Evolutionary conservation across 78 protist genomes (phyloP).

Genomic region (Capsaspora owczarzaki): DNA sequence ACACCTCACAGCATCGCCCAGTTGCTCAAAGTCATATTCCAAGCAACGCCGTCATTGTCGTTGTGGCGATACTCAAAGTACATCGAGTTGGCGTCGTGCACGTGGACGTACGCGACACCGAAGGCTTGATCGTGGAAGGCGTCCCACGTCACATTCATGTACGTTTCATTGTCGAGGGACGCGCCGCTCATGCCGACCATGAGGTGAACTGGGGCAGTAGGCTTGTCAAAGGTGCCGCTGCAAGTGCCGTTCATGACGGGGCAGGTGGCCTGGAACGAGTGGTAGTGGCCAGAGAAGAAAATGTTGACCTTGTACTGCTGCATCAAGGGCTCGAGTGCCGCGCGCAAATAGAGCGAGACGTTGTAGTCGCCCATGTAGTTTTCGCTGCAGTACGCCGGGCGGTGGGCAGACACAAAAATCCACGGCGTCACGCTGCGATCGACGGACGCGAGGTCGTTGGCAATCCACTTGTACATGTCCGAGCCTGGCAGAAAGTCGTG

Average conservation of each 20-base stretch:
- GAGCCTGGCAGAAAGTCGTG: not conserved
- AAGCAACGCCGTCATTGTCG: not conserved
- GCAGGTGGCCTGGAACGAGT: not conserved
- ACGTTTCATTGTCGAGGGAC: not conserved
- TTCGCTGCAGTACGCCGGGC: constrained; percentile 3
- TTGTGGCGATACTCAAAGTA: not conserved
- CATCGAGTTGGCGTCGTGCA: not conserved
- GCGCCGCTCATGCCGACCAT: constrained; percentile 5
- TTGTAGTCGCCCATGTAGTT: not conserved
- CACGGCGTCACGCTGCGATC: constrained; percentile 9
- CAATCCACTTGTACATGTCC: not conserved
- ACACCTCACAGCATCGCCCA: too few species aligned
- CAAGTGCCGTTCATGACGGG: not conserved
- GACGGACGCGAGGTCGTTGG: constrained; percentile 6
- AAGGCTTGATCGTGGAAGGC: not conserved
- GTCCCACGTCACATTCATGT: not conserved
- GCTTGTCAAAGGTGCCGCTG: not conserved
- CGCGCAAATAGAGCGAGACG: not conserved
- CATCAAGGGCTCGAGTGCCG: not conserved
- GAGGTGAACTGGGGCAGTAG: not conserved
- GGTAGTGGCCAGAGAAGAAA: constrained; percentile 1
- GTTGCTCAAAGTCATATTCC: too few species aligned
- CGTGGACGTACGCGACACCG: not conserved
- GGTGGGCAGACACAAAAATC: not conserved
- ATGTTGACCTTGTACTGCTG: not conserved